These are phyloP conservation scores for Micractinium conductrix DNA, from an alignment of 139 green algal species.

Conservation along the genomic window DNA sequence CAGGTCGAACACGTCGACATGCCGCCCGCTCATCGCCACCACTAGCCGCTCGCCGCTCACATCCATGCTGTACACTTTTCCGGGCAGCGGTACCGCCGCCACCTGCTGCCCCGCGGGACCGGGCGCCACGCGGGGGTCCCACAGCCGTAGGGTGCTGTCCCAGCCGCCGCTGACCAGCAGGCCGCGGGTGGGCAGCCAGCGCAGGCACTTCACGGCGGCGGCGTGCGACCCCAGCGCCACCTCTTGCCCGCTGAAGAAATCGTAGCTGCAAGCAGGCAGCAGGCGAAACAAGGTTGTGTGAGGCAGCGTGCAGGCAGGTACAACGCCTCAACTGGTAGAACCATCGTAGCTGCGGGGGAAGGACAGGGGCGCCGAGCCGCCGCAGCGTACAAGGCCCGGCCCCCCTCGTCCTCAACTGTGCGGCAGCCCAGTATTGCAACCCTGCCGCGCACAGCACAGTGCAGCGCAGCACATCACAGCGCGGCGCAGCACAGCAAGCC, in stretches of 20 bases:
- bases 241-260: conserved; percentile 53
- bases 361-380: no score
- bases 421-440: no score
- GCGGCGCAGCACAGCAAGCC: no score
- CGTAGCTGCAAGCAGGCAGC: conserved; percentile 54
- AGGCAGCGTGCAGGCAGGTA: no score
- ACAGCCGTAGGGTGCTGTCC: conserved; percentile 76
- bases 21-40: conserved; percentile 75
- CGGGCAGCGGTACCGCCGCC: conserved; percentile 61
- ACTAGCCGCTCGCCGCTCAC: conserved; percentile 65
- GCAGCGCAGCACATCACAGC: no score
- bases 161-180: conserved; percentile 77
- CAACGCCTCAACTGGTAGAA: no score
- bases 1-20: conserved; percentile 85
- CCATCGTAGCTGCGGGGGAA: no score
- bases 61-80: conserved; percentile 80
- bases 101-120: conserved; percentile 39
- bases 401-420: no score
- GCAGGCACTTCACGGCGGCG: conserved; percentile 55
- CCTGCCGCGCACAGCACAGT: no score
- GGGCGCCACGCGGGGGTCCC: conserved; percentile 71
- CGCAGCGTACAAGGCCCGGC: no score
- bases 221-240: conserved; percentile 59
- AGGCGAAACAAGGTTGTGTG: no score
- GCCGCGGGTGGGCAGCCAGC: conserved; percentile 54